Percentiles rank a stretch among this genome's conserved stretches.
Evolutionary conservation across 2,329 filamentous ascomycete genomes (phyloP).

Genomic region (Diaporthe batatas): DNA sequence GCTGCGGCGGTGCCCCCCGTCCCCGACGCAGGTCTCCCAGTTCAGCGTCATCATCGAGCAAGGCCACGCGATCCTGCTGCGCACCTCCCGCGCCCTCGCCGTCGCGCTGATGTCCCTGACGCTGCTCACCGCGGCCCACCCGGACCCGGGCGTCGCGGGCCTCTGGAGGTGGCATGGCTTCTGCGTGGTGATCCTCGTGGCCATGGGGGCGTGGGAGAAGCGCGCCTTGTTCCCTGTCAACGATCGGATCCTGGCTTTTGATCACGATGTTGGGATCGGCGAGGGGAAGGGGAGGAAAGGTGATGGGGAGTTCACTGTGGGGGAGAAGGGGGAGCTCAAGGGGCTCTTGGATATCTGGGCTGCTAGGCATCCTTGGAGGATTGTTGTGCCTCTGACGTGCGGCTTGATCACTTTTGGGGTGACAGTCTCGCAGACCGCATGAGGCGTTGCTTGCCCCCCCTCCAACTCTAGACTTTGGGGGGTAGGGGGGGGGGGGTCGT

Average conservation of each 20-base stretch:
- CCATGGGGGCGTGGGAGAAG: conserved; percentile 7
- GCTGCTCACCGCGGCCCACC: neutral
- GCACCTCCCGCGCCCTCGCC: neutral
- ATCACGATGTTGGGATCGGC: neutral
- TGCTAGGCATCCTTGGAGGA: conserved; percentile 23
- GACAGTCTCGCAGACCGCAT: neutral
- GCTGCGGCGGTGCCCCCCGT: neutral
- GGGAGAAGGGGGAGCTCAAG: neutral
- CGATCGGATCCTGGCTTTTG: conserved; percentile 4
- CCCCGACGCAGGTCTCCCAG: conserved; percentile 6
- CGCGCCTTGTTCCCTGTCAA: neutral
- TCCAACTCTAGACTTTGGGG: too few species aligned
- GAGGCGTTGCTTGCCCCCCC: neutral
- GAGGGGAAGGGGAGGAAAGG: neutral
- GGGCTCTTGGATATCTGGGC: conserved; percentile 16
- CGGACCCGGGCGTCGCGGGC: neutral
- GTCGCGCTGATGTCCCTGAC: neutral
- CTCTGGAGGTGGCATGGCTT: conserved; percentile 11
- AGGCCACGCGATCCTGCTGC: conserved; percentile 1
- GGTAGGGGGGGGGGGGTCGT: too few species aligned
- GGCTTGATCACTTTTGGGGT: conserved; percentile 24
- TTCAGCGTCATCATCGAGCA: conserved; percentile 24
- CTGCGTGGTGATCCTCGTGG: neutral
- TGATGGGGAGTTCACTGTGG: neutral
- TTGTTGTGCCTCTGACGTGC: conserved; percentile 1